phyloP scores from a whole-genome alignment of 179 eudicot genomes.

The Actinidia chinensis region DNA sequence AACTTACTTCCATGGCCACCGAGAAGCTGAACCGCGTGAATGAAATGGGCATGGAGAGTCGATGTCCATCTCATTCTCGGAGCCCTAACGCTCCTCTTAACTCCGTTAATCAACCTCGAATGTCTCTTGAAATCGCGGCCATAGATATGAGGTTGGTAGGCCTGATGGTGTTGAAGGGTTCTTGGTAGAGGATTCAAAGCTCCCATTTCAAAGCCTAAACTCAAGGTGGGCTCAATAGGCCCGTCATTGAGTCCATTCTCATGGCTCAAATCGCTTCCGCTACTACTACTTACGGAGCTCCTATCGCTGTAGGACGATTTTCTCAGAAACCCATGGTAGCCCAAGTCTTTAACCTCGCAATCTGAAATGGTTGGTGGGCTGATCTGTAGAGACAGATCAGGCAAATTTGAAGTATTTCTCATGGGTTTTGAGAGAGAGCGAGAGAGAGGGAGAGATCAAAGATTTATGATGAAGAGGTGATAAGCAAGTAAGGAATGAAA shows the following conservation, averaged over 20 bases:
- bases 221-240: constrained; percentile 40
- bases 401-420: constrained; percentile 26
- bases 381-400: constrained; percentile 73
- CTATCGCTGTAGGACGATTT: constrained; percentile 27
- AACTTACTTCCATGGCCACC: constrained; percentile 89
- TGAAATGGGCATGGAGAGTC: constrained; percentile 85
- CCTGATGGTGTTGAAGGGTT: constrained; percentile 21
- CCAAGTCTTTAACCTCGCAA: constrained; percentile 9
- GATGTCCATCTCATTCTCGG: constrained; percentile 98
- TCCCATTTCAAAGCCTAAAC: constrained; percentile 53
- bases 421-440: constrained; percentile 1
- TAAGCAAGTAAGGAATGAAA: not conserved
- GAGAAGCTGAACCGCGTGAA: constrained; percentile 90
- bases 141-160: constrained; percentile 43
- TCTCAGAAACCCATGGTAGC: constrained; percentile 17
- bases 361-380: constrained; percentile 48
- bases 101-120: constrained; percentile 43
- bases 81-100: constrained; percentile 61
- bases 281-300: constrained; percentile 49
- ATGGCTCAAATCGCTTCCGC: constrained; percentile 65
- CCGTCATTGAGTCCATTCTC: constrained; percentile 31
- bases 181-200: constrained; percentile 10
- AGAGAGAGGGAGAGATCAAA: not conserved
- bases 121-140: constrained; percentile 69
- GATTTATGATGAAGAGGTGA: not conserved